A percentile compares a stretch with the other conserved stretches of the same genome.
Evolutionary conservation across 129 eudicot species (phyloP).

Genomic region (Flaveria bidentis): DNA sequence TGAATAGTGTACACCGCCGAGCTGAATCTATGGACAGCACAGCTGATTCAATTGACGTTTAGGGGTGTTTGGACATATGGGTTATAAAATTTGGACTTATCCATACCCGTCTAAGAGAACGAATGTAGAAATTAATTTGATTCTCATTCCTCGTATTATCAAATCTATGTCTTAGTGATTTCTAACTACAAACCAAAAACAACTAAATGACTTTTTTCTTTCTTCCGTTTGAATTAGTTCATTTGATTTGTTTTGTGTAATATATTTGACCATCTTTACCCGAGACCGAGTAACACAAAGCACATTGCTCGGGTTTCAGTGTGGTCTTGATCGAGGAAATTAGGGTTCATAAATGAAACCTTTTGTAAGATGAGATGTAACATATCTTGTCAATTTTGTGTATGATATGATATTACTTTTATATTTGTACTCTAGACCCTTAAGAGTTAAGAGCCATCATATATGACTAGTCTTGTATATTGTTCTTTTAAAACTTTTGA

Average conservation of each 20-base stretch:
- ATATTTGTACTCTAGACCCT: not conserved
- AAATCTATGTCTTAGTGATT: not conserved
- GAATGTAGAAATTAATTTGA: too few species aligned
- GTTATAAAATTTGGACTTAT: not conserved
- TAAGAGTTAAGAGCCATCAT: too few species aligned
- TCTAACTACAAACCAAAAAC: constrained; percentile 8
- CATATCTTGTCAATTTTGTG: constrained; percentile 12
- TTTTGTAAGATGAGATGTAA: constrained; percentile 19
- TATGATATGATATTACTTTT: not conserved
- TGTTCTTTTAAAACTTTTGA: too few species aligned
- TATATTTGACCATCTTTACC: constrained; percentile 29
- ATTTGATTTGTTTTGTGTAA: constrained; percentile 15
- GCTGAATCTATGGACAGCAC: constrained; percentile 72
- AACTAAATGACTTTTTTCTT: constrained; percentile 17
- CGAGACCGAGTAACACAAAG: constrained; percentile 35
- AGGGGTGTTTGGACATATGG: constrained; percentile 11
- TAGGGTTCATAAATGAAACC: constrained; percentile 17
- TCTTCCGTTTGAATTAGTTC: constrained; percentile 7
- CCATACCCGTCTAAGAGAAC: not conserved
- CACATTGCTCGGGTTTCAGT: constrained; percentile 28
- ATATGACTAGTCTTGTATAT: too few species aligned
- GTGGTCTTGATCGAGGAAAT: constrained; percentile 33
- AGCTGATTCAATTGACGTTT: constrained; percentile 62
- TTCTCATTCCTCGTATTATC: not conserved
- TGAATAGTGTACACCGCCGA: constrained; percentile 46